Evolutionary conservation across 805 yeast species (phyloP).

Genomic region (Schizosaccharomyces osmophilus): DNA sequence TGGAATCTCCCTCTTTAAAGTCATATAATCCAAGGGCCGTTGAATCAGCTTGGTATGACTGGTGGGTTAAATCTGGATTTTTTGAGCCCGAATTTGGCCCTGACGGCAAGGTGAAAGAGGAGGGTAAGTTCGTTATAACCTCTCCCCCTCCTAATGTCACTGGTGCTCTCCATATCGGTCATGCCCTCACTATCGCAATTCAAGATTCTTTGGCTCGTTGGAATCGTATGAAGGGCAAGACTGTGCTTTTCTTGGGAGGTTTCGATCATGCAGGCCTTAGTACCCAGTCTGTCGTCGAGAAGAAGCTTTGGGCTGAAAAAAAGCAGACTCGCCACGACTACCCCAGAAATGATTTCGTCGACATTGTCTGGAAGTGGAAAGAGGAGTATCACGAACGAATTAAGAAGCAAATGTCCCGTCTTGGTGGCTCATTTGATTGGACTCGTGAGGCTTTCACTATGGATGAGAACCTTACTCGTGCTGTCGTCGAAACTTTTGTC

Average conservation of each 20-base stretch:
- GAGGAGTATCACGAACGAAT: conserved; percentile 74
- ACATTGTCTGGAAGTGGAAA: conserved; percentile 95
- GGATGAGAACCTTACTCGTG: conserved; percentile 46
- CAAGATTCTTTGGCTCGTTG: conserved; percentile 84
- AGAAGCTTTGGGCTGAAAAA: conserved; percentile 72
- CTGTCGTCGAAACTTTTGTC: conserved; percentile 81
- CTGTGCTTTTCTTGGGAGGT: conserved; percentile 81
- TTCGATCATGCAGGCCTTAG: conserved; percentile 99
- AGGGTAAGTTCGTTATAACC: conserved; percentile 71
- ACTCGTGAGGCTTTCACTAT: conserved; percentile 79
- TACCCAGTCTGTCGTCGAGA: conserved; percentile 94
- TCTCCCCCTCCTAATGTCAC: conserved; percentile 99
- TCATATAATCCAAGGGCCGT: conserved; percentile 82
- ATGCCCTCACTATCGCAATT: conserved; percentile 81
- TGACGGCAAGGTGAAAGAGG: conserved; percentile 54
- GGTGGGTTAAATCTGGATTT: conserved; percentile 83
- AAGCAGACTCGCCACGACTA: conserved; percentile 80
- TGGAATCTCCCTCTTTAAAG: conserved; percentile 81
- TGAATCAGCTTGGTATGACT: conserved; percentile 88
- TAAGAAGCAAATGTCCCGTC: conserved; percentile 53
- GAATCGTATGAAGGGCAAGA: conserved; percentile 92
- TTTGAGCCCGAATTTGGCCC: conserved; percentile 66
- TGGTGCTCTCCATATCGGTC: conserved; percentile 96
- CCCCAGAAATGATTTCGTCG: conserved; percentile 75
- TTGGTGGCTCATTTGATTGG: conserved; percentile 98